These are phyloP conservation scores for Verticillium albo-atrum DNA, from an alignment of 2,329 filamentous ascomycete genomes.

Conservation along the genomic window DNA sequence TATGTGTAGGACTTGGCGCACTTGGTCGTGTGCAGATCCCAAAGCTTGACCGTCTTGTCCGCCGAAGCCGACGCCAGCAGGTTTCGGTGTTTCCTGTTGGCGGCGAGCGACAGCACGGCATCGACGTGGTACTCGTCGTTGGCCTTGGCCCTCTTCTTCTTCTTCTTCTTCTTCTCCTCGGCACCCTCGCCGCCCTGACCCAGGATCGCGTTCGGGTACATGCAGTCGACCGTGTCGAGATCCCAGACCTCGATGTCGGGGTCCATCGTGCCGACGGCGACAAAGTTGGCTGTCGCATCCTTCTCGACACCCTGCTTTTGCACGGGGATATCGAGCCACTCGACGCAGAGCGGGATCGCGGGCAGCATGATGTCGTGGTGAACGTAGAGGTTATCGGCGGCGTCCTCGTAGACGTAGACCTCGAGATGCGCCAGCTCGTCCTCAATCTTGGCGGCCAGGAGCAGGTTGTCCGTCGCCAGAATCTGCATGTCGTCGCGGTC, in stretches of 20 bases:
- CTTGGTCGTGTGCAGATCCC: constrained; percentile 88
- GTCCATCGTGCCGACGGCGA: constrained; percentile 94
- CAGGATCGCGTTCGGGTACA: constrained; percentile 96
- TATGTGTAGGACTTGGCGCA: constrained; percentile 95
- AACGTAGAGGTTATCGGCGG: constrained; percentile 93
- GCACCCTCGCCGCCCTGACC: constrained; percentile 63
- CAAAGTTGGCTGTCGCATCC: constrained; percentile 77
- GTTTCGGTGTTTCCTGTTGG: constrained; percentile 91
- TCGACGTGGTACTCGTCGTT: constrained; percentile 95
- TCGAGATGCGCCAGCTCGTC: constrained; percentile 96
- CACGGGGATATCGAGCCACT: constrained; percentile 94
- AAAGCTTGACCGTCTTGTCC: constrained; percentile 95
- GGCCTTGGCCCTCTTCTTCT: constrained; percentile 87
- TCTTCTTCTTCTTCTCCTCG: constrained; percentile 65
- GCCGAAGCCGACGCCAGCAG: constrained; percentile 91
- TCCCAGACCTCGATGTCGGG: constrained; percentile 99
- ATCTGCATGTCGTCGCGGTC: constrained; percentile 94
- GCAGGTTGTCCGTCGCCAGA: constrained; percentile 84
- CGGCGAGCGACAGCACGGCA: constrained; percentile 83
- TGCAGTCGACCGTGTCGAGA: constrained; percentile 89
- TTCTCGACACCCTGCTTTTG: constrained; percentile 60
- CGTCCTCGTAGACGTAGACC: constrained; percentile 96
- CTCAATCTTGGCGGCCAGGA: constrained; percentile 90
- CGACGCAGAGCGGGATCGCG: constrained; percentile 88
- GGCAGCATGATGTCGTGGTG: constrained; percentile 99